Evolutionary conservation across 495 filamentous ascomycete species (phyloP), one percentile per base, ranked within the genome.

Genomic region (Daldinia grandis): DNA sequence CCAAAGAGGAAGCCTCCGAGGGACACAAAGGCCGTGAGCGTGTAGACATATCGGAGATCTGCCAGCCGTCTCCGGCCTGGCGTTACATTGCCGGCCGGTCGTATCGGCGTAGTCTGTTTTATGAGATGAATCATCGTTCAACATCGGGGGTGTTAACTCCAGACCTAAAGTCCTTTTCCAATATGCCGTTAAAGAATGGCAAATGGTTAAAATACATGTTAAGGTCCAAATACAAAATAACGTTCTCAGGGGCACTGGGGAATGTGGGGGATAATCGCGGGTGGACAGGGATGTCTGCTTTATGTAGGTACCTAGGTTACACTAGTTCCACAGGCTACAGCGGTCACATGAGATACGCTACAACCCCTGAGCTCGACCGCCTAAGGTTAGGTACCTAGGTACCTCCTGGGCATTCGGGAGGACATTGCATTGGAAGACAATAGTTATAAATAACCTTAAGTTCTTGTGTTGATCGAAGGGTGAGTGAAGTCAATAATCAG

Each of bases 1-100:
- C 85, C 85, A 62, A 86, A 87, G 35, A 87, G 74, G 65, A 86
- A 86, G 10, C 80, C 73, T 4, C 73, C 66, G 31, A 73, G 21
- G 2, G 73, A 73, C 9, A 75, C 73, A 55, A 75, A 75, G 9
- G 68, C 63, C 14, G 73, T 75, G 58, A 75, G 69, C 19, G 62
- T 62, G 57, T 75, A 70, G 12, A 75, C 73, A 50, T 73, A 75
- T 49, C 53, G 68, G 25, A 71, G 68, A 19, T 71, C 65, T 6
- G 68, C 50, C 19, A 37, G 57, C 12, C 62, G 62, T 40, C 37
- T 49, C 40, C 53, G 63, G 28, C 31, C 58, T 42, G 60, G 30
- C 38, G 10, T 8, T 49, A 51, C 12, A n/a, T 56, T 25, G 17
- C 33, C 15, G 21, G 72, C 50, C 0, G 72, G 72, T 58, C 68